Evolutionary conservation across 805 yeast species (phyloP).

Genomic region (Tetrapisispora arboricola): DNA sequence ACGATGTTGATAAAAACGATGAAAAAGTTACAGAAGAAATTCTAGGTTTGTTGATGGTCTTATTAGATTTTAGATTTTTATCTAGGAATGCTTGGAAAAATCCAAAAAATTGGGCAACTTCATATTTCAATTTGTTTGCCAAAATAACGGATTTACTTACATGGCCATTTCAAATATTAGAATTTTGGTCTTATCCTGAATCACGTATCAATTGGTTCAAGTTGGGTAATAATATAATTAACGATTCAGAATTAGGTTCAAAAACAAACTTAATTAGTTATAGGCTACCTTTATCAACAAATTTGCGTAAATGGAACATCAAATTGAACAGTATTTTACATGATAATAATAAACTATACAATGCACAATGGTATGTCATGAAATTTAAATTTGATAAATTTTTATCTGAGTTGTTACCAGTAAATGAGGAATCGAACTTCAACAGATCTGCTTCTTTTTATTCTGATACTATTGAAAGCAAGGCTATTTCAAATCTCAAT

Average conservation of each 20-base stretch:
- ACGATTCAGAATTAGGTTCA: conserved; percentile 9
- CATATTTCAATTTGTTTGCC: conserved; percentile 20
- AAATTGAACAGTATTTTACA: conserved; percentile 10
- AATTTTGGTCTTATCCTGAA: conserved; percentile 25
- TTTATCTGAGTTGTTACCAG: conserved; percentile 19
- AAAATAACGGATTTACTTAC: conserved; percentile 12
- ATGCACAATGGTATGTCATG: conserved; percentile 19
- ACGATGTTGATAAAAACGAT: neutral
- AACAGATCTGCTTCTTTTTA: conserved; percentile 20
- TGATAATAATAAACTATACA: conserved; percentile 16
- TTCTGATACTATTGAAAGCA: conserved; percentile 4
- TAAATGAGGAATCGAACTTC: conserved; percentile 22
- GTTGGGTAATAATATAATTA: conserved; percentile 7
- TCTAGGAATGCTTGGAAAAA: conserved; percentile 11
- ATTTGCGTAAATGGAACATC: conserved; percentile 25
- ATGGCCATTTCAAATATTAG: conserved; percentile 18
- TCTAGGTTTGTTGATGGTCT: conserved; percentile 9
- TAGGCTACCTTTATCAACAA: conserved; percentile 22
- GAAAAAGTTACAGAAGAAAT: neutral
- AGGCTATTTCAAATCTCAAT: conserved; percentile 12
- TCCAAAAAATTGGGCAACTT: conserved; percentile 13
- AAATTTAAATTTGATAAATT: conserved; percentile 18
- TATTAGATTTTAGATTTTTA: conserved; percentile 21
- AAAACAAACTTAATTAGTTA: conserved; percentile 22
- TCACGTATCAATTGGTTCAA: conserved; percentile 25